A percentile compares a stretch with the other conserved stretches of the same genome.
These are phyloP conservation scores for Dorcoceras hygrometricum DNA, from an alignment of 257 asterid genomes.

Conservation along the genomic window DNA sequence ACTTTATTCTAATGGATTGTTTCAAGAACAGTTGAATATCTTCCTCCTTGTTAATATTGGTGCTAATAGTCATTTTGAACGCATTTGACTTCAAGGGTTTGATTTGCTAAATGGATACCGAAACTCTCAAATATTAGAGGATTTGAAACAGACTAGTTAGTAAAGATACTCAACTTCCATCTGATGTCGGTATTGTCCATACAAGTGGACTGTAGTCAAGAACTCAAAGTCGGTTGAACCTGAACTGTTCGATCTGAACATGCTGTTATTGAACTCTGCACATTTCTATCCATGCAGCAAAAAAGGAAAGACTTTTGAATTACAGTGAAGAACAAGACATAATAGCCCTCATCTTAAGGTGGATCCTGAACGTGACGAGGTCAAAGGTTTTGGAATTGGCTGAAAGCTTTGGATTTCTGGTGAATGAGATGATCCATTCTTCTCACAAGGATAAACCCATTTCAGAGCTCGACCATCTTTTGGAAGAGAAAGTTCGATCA, in stretches of 20 bases:
- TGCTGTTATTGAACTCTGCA: background rate
- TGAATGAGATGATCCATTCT: constrained; percentile 36
- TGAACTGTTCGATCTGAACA: too few relatives aligned
- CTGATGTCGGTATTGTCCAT: background rate
- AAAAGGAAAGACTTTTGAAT: constrained; percentile 27
- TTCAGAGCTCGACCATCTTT: constrained; percentile 39
- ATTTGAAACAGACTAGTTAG: background rate
- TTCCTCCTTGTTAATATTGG: background rate
- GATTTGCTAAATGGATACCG: background rate
- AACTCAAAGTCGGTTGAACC: too few relatives aligned
- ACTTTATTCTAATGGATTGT: too few relatives aligned
- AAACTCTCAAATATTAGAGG: background rate
- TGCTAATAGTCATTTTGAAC: background rate
- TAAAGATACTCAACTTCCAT: background rate
- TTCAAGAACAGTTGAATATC: background rate
- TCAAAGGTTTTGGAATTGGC: constrained; percentile 39
- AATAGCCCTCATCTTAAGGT: constrained; percentile 33
- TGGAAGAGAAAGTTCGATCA: constrained; percentile 55
- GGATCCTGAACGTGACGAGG: constrained; percentile 40
- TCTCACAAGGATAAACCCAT: constrained; percentile 37
- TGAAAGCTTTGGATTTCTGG: constrained; percentile 33
- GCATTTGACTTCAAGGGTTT: background rate
- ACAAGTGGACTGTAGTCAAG: background rate
- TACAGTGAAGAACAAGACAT: constrained; percentile 26
- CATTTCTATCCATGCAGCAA: constrained; percentile 22